Base-by-base conservation (phyloP, 129 eudicot species). In the Tagetes patula region DNA sequence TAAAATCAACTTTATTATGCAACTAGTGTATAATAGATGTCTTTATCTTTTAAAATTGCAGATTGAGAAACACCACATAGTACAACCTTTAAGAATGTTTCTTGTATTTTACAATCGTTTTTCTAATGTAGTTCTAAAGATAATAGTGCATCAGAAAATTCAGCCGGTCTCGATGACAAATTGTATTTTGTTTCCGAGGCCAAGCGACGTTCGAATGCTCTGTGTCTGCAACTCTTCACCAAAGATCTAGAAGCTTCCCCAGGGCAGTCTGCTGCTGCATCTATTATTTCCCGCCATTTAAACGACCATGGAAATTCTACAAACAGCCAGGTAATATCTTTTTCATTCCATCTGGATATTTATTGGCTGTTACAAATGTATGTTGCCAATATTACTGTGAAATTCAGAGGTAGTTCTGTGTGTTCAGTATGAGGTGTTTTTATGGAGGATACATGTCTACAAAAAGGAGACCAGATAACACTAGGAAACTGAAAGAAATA, bases 221-320 rank as follows among this genome's bases (percentile, higher is more conserved):
- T 75, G 41, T 83, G 99, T 76, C 81, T 94, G 85, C 99, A 94
- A 87, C 90, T 90, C 65, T 94, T 82, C 72, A 68, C 82, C 6
- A 94, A 90, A 86, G 96, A 94, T 38, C 70, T 75, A 75, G 99
- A 94, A 83, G 87, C 82, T 84, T 83, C 69, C 80, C 91, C 94
- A 0, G 99, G 99, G 72, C 93, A 94, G 70, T 84, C 92, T 79
- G 93, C 89, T 59, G 99, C 99, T 20, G 78, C 94, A 71, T 94
- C 99, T 9, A 88, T 94, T 43, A 78, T 94, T 58, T 88, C 85
- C 32, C 97, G 97, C 78, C 77, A 86, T 53, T 83, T 84, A 72
- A 83, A 79, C 70, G 87, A 80, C 80, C 95, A 76, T 77, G 97
- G 86, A 69, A 73, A 68, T 75, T 45, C 83, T 56, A 59, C 67